Conservation (phyloP, 2,329 filamentous ascomycete genomes). For the Teratosphaeria pseudoeucalypti region DNA sequence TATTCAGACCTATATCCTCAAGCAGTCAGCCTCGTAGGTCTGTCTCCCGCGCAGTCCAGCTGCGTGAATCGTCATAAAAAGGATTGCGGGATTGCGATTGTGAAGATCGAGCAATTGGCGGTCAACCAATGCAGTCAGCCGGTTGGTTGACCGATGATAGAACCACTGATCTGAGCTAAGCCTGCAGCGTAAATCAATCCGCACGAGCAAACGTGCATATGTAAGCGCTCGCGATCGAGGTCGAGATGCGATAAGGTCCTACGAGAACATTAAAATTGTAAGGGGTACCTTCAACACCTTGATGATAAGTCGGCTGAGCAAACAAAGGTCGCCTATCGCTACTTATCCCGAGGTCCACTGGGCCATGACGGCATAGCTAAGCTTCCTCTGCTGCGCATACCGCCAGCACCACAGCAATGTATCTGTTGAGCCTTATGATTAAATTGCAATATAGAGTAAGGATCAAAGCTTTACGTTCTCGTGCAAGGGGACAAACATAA, state of each 20-base stretch:
- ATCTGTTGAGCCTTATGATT: not conserved
- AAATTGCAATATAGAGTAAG: not conserved
- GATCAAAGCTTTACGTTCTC: not conserved
- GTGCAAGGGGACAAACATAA: not conserved
- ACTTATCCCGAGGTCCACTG: not conserved
- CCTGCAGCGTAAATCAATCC: not conserved
- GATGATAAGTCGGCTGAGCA: not conserved
- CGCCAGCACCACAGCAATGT: not conserved
- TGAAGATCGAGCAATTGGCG: no score
- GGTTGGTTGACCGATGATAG: no score
- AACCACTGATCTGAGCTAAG: no score
- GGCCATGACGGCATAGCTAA: not conserved
- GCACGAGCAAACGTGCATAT: not conserved
- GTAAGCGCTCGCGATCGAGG: not conserved
- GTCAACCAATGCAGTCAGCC: no score
- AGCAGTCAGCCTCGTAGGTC: no score
- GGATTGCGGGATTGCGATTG: no score
- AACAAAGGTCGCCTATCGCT: not conserved
- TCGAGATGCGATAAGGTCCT: not conserved
- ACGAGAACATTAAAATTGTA: not conserved
- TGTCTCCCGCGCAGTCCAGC: no score
- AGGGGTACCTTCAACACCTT: not conserved
- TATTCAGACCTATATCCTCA: no score
- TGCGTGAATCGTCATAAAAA: no score
- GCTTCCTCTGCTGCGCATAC: not conserved